Percentiles rank a stretch among this genome's conserved stretches.
phyloP scores from a whole-genome alignment of 139 green algal species.

The Astrephomene gubernaculifera region DNA sequence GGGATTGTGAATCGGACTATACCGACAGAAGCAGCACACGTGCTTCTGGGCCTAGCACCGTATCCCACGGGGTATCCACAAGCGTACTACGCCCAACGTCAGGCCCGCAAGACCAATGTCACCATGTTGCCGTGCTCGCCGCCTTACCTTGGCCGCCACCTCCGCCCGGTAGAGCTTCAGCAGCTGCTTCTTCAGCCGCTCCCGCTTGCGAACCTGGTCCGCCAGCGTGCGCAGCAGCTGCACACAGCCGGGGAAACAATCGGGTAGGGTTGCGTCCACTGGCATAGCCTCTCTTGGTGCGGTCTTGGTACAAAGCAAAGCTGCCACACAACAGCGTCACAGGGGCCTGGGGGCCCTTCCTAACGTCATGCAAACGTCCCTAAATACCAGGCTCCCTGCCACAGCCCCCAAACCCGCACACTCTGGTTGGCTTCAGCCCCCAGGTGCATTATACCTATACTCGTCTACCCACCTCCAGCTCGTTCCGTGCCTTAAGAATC shows the following conservation, averaged over 20 bases:
- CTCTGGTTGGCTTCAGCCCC: background rate
- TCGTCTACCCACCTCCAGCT: constrained; percentile 58
- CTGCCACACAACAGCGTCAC: background rate
- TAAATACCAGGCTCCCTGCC: background rate
- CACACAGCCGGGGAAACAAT: background rate
- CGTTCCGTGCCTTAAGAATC: constrained; percentile 47
- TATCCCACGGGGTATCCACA: background rate
- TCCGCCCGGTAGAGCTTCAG: constrained; percentile 58
- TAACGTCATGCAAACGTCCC: background rate
- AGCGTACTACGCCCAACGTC: background rate
- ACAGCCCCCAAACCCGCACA: background rate
- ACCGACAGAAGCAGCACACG: background rate
- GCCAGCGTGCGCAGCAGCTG: constrained; percentile 62
- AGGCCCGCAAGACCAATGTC: no score
- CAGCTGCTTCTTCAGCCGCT: constrained; percentile 68
- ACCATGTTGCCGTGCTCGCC: no score
- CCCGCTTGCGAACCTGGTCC: constrained; percentile 71
- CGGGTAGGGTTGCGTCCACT: background rate
- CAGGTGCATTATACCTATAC: background rate
- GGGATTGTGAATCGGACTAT: background rate
- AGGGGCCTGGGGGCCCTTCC: background rate
- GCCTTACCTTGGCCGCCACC: constrained; percentile 21
- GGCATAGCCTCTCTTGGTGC: background rate
- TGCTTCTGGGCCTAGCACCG: background rate
- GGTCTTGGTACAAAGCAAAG: background rate